Evolutionary conservation across 495 filamentous ascomycete species (phyloP).

Genomic region (Cercophora samala): DNA sequence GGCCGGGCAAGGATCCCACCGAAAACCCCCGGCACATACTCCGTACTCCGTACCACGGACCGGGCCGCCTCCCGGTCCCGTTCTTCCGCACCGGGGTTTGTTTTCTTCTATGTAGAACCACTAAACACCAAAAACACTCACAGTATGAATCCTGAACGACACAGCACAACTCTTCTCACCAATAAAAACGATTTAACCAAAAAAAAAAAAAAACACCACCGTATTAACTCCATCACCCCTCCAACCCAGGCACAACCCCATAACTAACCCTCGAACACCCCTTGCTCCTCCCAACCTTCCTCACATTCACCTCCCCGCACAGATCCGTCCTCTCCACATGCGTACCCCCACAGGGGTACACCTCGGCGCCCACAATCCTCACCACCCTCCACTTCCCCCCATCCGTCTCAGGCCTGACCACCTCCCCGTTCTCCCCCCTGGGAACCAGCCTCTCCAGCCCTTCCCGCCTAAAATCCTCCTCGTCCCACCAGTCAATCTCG

Average conservation of each 20-base stretch:
- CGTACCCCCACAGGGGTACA: constrained; percentile 64
- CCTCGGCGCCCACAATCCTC: constrained; percentile 55
- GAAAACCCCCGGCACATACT: neutral
- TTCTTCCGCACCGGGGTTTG: neutral
- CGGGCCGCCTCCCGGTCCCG: neutral
- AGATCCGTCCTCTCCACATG: constrained; percentile 54
- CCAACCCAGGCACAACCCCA: constrained; percentile 14
- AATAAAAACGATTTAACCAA: no score
- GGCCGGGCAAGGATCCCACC: neutral
- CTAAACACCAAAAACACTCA: no score
- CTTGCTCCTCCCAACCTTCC: constrained; percentile 57
- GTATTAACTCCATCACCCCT: neutral
- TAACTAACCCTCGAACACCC: constrained; percentile 56
- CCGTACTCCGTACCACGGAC: neutral
- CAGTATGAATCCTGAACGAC: no score
- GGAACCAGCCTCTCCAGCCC: constrained; percentile 49
- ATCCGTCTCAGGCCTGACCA: constrained; percentile 25
- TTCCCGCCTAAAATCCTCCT: constrained; percentile 47
- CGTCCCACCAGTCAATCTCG: constrained; percentile 58
- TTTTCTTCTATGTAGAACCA: no score
- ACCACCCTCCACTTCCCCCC: constrained; percentile 52
- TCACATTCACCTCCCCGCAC: constrained; percentile 54
- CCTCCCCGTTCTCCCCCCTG: constrained; percentile 18
- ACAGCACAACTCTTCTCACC: no score
- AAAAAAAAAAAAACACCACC: no score